These are phyloP conservation scores for Onygena corvina DNA, from an alignment of 2,329 filamentous ascomycete species.

Conservation along the genomic window DNA sequence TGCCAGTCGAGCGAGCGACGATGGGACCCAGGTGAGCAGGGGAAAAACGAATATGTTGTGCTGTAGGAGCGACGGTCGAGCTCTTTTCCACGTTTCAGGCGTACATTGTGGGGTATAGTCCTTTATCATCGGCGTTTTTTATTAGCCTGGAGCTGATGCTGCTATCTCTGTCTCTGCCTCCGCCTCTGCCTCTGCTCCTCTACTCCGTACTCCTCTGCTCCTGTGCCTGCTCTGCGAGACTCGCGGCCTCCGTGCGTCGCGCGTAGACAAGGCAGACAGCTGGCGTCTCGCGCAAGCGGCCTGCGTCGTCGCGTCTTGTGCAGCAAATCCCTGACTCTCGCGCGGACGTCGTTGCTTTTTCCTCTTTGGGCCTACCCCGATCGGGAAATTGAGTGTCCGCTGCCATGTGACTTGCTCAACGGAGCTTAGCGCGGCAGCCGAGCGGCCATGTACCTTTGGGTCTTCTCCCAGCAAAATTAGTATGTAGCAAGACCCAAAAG, in stretches of 20 bases:
- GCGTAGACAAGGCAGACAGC: not conserved
- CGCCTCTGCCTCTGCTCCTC: too few relatives aligned
- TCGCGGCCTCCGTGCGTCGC: too few relatives aligned
- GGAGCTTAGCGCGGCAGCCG: not conserved
- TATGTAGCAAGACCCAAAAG: not conserved
- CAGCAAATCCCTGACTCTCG: slow-evolving; percentile 3
- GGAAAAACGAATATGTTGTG: too few relatives aligned
- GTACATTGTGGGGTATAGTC: not conserved
- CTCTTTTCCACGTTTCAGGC: slow-evolving; percentile 5
- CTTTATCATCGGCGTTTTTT: too few relatives aligned
- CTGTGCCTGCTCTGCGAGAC: too few relatives aligned
- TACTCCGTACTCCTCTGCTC: too few relatives aligned
- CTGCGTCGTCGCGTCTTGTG: slow-evolving; percentile 2
- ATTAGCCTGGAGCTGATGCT: too few relatives aligned
- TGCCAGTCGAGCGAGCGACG: not conserved
- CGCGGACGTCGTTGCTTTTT: slow-evolving; percentile 1
- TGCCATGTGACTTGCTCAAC: slow-evolving; percentile 4
- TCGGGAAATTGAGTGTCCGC: slow-evolving; percentile 1
- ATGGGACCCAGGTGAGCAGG: not conserved
- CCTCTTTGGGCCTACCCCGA: not conserved
- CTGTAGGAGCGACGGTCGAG: not conserved
- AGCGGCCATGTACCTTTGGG: not conserved
- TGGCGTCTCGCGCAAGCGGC: not conserved
- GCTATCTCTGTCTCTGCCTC: too few relatives aligned
- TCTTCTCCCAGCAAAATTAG: not conserved